These are phyloP conservation scores for Cinchona pubescens DNA, from an alignment of 257 asterid species.

Conservation along the genomic window DNA sequence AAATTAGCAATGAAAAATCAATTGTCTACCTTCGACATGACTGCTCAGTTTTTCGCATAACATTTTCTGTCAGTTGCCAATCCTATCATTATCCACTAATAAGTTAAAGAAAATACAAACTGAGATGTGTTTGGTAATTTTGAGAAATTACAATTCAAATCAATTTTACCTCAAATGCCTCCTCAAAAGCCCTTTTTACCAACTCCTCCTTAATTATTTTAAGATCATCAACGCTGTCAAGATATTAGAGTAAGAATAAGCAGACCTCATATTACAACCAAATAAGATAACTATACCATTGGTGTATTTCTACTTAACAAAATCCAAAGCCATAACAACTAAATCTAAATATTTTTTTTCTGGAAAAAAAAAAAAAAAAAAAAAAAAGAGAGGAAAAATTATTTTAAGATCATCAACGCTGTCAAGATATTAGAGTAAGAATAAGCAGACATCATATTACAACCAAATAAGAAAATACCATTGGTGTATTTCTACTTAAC, in stretches of 20 bases:
- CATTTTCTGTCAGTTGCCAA: conserved; percentile 33
- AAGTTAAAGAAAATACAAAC: neutral
- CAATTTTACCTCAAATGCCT: conserved; percentile 65
- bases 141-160: conserved; percentile 18
- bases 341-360: conserved; percentile 6
- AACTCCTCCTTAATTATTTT: conserved; percentile 74
- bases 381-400: too few relatives aligned
- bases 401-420: conserved; percentile 85
- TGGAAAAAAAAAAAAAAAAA: too few relatives aligned
- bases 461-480: conserved; percentile 6
- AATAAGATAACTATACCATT: conserved; percentile 5
- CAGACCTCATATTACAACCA: conserved; percentile 2
- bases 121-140: neutral
- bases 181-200: conserved; percentile 70
- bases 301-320: conserved; percentile 1
- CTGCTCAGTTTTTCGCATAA: conserved; percentile 33
- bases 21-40: conserved; percentile 34
- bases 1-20: neutral
- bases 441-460: neutral
- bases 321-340: neutral
- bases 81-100: conserved; percentile 36
- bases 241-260: conserved; percentile 5
- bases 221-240: conserved; percentile 74
- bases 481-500: neutral
- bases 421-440: conserved; percentile 15